Percentiles rank a stretch among this genome's conserved stretches.
Conservation (phyloP, 495 filamentous ascomycete species). For the Oidiodendron maius region DNA sequence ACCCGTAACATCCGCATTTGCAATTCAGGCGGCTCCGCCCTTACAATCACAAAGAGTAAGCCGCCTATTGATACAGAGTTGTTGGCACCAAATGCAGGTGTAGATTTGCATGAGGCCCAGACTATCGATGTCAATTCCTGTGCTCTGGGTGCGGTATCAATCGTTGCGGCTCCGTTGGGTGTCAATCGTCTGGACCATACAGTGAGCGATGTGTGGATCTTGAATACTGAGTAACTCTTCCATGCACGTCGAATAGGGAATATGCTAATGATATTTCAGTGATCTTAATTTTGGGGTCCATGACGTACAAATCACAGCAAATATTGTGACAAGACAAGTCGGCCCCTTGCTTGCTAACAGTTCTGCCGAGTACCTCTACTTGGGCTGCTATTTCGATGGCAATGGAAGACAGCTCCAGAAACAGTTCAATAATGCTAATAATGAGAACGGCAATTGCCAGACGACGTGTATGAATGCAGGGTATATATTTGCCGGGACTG, state of each 20-base stretch:
- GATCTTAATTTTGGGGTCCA: constrained; percentile 23
- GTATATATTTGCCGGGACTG: neutral
- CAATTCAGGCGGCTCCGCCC: constrained; percentile 24
- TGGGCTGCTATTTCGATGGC: constrained; percentile 28
- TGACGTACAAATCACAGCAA: constrained; percentile 15
- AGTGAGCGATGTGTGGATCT: constrained; percentile 19
- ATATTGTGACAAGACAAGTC: constrained; percentile 15
- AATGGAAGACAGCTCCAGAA: too few relatives aligned
- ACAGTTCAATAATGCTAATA: neutral
- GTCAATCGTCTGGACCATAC: constrained; percentile 12
- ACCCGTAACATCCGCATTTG: constrained; percentile 22
- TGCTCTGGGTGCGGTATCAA: constrained; percentile 21
- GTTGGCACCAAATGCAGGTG: constrained; percentile 8
- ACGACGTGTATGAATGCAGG: neutral
- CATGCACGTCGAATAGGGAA: neutral
- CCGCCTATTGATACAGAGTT: constrained; percentile 13
- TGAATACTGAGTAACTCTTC: constrained; percentile 19
- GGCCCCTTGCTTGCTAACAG: constrained; percentile 24
- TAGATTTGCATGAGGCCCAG: constrained; percentile 24
- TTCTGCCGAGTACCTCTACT: constrained; percentile 20
- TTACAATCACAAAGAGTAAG: constrained; percentile 27
- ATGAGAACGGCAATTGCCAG: neutral
- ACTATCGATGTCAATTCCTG: constrained; percentile 17
- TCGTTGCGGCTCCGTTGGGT: constrained; percentile 13
- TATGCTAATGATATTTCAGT: too few relatives aligned